Percentiles rank a stretch among this genome's conserved stretches.
These are phyloP conservation scores for Rasamsonia emersonii DNA, from an alignment of 2,329 filamentous ascomycete genomes.

Conservation along the genomic window DNA sequence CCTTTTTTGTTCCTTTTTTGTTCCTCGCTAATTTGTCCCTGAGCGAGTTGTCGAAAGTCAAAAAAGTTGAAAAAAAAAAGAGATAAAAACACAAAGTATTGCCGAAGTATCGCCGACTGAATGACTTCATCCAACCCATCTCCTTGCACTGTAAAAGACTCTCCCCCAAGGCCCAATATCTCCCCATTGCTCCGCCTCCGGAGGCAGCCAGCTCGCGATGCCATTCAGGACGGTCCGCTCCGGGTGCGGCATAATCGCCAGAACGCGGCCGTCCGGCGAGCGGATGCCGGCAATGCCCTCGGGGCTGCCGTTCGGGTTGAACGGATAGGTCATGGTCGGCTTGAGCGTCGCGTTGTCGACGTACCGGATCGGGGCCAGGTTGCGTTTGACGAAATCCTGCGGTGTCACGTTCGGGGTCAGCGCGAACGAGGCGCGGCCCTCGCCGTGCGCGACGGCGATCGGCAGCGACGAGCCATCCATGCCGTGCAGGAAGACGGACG, in stretches of 20 bases:
- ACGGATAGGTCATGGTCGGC: slow-evolving; percentile 75
- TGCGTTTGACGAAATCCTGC: slow-evolving; percentile 50
- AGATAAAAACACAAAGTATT: too few species aligned
- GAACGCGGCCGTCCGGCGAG: slow-evolving; percentile 66
- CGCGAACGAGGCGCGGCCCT: slow-evolving; percentile 69
- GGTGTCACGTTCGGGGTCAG: slow-evolving; percentile 40
- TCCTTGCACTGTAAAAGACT: slow-evolving; percentile 78
- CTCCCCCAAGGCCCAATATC: slow-evolving; percentile 78
- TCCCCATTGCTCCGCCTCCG: slow-evolving; percentile 59
- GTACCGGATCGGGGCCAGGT: slow-evolving; percentile 71
- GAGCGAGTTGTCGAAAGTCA: too few species aligned
- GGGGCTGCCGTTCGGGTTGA: slow-evolving; percentile 81
- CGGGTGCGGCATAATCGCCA: slow-evolving; percentile 90
- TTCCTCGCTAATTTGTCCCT: too few species aligned
- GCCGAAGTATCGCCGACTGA: too few species aligned
- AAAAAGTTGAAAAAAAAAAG: too few species aligned
- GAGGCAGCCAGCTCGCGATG: slow-evolving; percentile 66
- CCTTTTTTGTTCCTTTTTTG: too few species aligned
- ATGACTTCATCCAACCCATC: slow-evolving; percentile 77
- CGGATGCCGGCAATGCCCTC: slow-evolving; percentile 72
- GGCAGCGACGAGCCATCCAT: slow-evolving; percentile 77
- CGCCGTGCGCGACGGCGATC: slow-evolving; percentile 83
- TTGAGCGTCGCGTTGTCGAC: slow-evolving; percentile 67
- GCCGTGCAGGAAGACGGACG: slow-evolving; percentile 80
- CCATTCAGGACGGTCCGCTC: slow-evolving; percentile 80